These are phyloP conservation scores for Avena insularis DNA, from an alignment of 176 grass and related monocot species.

Conservation along the genomic window DNA sequence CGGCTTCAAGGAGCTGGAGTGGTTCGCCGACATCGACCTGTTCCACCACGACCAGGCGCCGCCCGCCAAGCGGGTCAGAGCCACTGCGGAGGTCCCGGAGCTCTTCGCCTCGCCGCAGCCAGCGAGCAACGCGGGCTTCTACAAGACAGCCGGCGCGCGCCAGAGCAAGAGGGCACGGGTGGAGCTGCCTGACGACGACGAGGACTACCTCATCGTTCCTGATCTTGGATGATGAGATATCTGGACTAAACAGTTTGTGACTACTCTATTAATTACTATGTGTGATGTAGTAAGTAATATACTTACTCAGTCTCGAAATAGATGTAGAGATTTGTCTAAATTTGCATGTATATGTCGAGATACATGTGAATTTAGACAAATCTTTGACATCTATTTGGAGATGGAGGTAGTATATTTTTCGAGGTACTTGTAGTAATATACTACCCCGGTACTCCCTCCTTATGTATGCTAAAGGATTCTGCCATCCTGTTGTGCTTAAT, in stretches of 20 bases:
- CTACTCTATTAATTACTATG: background rate
- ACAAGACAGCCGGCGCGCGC: constrained; percentile 50
- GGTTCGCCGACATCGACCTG: constrained; percentile 80
- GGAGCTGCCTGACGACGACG: constrained; percentile 75
- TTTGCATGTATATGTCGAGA: too few species aligned
- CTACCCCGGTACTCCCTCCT: too few species aligned
- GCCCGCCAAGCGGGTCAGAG: constrained; percentile 18
- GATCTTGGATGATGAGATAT: constrained; percentile 85
- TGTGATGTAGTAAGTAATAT: constrained; percentile 3
- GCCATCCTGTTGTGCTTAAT: constrained; percentile 8
- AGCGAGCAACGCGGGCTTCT: constrained; percentile 45
- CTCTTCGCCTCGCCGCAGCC: constrained; percentile 51
- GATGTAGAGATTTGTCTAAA: too few species aligned
- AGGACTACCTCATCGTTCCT: constrained; percentile 87
- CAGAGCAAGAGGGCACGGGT: constrained; percentile 73
- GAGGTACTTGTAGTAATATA: too few species aligned
- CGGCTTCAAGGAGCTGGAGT: constrained; percentile 77
- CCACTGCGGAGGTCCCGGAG: constrained; percentile 78
- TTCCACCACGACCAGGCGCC: constrained; percentile 61
- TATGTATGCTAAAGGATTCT: constrained; percentile 23
- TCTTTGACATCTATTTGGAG: too few species aligned
- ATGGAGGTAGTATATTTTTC: too few species aligned
- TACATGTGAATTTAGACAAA: too few species aligned
- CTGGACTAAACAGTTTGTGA: background rate
- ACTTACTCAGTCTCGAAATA: too few species aligned